Evolutionary conservation across 2,329 filamentous ascomycete genomes (phyloP).

Genomic region (Biscogniauxia marginata): DNA sequence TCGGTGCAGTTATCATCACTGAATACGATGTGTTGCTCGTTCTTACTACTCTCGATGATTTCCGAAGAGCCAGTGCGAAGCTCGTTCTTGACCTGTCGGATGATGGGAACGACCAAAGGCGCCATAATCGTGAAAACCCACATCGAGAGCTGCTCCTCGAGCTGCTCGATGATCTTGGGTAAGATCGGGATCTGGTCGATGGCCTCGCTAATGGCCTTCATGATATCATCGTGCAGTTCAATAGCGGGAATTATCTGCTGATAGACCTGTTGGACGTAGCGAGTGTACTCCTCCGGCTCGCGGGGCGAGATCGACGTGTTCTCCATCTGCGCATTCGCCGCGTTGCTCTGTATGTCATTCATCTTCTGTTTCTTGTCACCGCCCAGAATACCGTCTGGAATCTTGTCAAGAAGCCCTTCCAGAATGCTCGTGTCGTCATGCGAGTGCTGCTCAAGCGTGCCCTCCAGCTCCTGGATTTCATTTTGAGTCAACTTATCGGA

Average conservation of each 20-base stretch:
- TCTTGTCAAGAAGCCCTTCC: conserved; percentile 75
- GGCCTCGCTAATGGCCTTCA: conserved; percentile 74
- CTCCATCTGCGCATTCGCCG: conserved; percentile 71
- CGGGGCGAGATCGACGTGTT: conserved; percentile 72
- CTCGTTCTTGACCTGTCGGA: conserved; percentile 83
- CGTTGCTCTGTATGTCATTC: conserved; percentile 76
- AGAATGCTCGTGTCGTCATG: conserved; percentile 70
- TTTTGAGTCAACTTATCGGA: conserved; percentile 89
- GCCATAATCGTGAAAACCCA: conserved; percentile 93
- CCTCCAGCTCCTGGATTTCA: conserved; percentile 84
- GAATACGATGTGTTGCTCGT: conserved; percentile 86
- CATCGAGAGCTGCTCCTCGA: conserved; percentile 82
- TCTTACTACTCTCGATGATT: conserved; percentile 80
- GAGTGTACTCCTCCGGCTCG: conserved; percentile 79
- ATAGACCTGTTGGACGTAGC: conserved; percentile 71
- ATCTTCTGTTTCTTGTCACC: conserved; percentile 72
- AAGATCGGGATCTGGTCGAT: conserved; percentile 85
- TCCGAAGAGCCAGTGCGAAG: conserved; percentile 82
- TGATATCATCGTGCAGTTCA: conserved; percentile 84
- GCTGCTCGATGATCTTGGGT: conserved; percentile 79
- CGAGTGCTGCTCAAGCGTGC: conserved; percentile 67
- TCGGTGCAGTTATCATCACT: conserved; percentile 72
- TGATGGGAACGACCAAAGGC: conserved; percentile 82
- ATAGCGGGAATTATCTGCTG: conserved; percentile 85
- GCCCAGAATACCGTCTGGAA: conserved; percentile 79